Evolutionary conservation across 306 rosid genomes (phyloP), one percentile per base, ranked within the genome.

Genomic region (Heteromeles arbutifolia): DNA sequence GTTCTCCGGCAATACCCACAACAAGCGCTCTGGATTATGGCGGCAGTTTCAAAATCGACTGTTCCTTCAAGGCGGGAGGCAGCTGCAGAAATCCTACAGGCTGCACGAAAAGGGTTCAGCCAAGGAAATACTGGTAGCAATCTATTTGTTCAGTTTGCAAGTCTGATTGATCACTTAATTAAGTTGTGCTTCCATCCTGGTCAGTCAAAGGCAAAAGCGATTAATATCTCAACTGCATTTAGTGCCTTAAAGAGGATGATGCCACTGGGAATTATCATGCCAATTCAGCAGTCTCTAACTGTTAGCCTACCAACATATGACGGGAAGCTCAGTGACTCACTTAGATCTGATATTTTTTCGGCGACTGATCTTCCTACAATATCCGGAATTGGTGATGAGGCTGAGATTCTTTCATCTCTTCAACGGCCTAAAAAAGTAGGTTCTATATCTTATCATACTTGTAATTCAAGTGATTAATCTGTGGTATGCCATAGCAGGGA

Each of bases 11-110:
- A 88, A 77, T 92, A 92, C 78, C 97, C 99, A 52, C 98, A 92
- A 70, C 98, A 95, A 77, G 92, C 92, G 68, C 88, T 95, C 14
- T 95, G 99, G 99, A 89, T 95, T 76, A 92, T 95, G 99, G 99
- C 97, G 22, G 99, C 99, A 58, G 97, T 95, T 85, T 95, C 97
- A 80, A 95, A 92, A 83, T 92, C 97, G 25, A 88, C 91, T 44
- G 92, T 95, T 84, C 91, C 92, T 77, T 95, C 99, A 61, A 89
- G 99, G 92, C 81, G 88, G 37, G 97, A 90, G 80, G 97, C 97
- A 58, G 97, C 99, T 21, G 88, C 97, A 75, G 99, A 92, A 90
- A 95, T 95, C 69, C 88, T 95, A 83, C 97, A 87, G 66, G 88
- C 89, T 79, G 97, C 97, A 52, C 89, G 95, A 28, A 95, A 89